Percentiles rank a stretch among this genome's conserved stretches.
phyloP scores from a whole-genome alignment of 768 basidiomycete species.

The Harrya chromipes region DNA sequence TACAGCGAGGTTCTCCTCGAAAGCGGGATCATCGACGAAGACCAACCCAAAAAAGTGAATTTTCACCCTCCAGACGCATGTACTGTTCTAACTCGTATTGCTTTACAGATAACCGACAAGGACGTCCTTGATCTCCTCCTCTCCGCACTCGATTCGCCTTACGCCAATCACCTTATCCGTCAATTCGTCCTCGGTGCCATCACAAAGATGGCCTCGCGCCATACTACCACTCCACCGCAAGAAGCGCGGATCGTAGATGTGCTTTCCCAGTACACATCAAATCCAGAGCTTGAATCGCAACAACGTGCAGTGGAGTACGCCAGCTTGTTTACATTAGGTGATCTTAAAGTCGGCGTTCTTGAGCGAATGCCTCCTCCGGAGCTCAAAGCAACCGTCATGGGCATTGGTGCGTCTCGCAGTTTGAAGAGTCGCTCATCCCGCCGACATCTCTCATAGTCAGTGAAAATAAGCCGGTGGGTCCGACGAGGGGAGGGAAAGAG shows the following conservation, averaged over 20 bases:
- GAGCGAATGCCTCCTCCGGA: slow-evolving; percentile 99
- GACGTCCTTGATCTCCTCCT: slow-evolving; percentile 85
- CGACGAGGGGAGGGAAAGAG: slow-evolving; percentile 74
- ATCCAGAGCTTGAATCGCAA: slow-evolving; percentile 91
- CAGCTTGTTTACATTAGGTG: slow-evolving; percentile 72
- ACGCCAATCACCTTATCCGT: slow-evolving; percentile 84
- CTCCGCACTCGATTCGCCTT: slow-evolving; percentile 88
- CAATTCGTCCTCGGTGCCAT: slow-evolving; percentile 90
- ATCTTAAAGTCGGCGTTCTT: slow-evolving; percentile 78
- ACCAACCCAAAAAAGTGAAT: slow-evolving; percentile 65
- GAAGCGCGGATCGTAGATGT: slow-evolving; percentile 79
- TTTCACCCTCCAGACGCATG: background rate
- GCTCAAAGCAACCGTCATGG: slow-evolving; percentile 95
- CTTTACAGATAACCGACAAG: slow-evolving; percentile 64
- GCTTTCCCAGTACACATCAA: slow-evolving; percentile 79
- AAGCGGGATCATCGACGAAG: slow-evolving; percentile 77
- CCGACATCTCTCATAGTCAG: slow-evolving; percentile 55
- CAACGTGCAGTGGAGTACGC: slow-evolving; percentile 96
- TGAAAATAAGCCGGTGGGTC: slow-evolving; percentile 95
- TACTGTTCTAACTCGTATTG: background rate
- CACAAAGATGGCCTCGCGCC: slow-evolving; percentile 86
- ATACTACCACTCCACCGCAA: slow-evolving; percentile 59
- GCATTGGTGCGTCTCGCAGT: slow-evolving; percentile 57
- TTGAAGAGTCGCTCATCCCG: background rate
- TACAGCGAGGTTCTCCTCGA: slow-evolving; percentile 90